Conservation (phyloP, 1,284 basidiomycete genomes). For the Volvariella volvacea region DNA sequence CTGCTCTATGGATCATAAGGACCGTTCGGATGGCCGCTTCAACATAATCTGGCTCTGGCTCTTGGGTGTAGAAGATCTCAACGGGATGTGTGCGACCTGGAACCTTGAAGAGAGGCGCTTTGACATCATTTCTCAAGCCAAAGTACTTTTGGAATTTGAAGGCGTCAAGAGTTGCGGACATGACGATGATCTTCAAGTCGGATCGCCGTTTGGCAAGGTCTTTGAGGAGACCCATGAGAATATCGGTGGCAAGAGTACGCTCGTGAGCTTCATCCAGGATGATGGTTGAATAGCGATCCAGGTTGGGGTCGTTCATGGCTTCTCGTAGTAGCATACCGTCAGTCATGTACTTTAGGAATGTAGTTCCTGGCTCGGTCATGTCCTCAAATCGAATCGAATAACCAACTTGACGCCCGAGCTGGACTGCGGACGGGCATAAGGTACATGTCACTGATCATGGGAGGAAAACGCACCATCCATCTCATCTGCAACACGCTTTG, state of each 20-base stretch:
- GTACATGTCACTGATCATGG: background rate
- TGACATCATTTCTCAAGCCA: slow-evolving; percentile 44
- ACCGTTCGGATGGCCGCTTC: slow-evolving; percentile 97
- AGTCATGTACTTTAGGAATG: slow-evolving; percentile 98
- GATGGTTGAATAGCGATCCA: slow-evolving; percentile 91
- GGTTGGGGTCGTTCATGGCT: slow-evolving; percentile 93
- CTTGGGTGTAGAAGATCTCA: slow-evolving; percentile 93
- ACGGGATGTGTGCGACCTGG: slow-evolving; percentile 96
- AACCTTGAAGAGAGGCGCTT: slow-evolving; percentile 90
- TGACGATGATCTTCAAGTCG: slow-evolving; percentile 96
- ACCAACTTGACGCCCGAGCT: slow-evolving; percentile 91
- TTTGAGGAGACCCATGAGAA: slow-evolving; percentile 91
- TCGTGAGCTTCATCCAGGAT: slow-evolving; percentile 99
- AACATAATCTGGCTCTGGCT: slow-evolving; percentile 95
- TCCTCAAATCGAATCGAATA: slow-evolving; percentile 99
- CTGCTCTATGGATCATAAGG: slow-evolving; percentile 95
- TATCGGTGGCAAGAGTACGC: slow-evolving; percentile 95
- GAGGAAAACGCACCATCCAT: slow-evolving; percentile 74
- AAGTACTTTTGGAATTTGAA: slow-evolving; percentile 98
- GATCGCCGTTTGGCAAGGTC: slow-evolving; percentile 71
- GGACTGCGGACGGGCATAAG: slow-evolving; percentile 42
- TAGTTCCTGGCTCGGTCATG: slow-evolving; percentile 87
- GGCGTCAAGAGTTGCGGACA: slow-evolving; percentile 97
- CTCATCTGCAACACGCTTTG: slow-evolving; percentile 97
- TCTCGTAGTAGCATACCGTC: slow-evolving; percentile 98